Conservation (phyloP, 139 green algal species). For the Ulvella scutata region DNA sequence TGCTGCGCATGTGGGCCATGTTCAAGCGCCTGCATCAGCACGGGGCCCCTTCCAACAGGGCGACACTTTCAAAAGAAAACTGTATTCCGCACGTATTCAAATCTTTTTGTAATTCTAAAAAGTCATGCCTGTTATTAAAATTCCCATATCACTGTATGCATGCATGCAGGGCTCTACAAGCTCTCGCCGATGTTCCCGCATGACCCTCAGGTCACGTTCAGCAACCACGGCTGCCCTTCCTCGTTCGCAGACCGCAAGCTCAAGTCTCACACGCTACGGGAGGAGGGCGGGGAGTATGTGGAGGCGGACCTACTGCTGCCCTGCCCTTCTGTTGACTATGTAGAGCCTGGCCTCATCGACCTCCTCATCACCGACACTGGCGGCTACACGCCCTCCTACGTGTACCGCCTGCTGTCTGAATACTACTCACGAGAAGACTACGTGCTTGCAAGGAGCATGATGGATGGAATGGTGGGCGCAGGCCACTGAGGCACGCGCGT, state of each 20-base stretch:
- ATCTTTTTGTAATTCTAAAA: too few species aligned
- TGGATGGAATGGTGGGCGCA: neutral
- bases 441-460: constrained; percentile 11
- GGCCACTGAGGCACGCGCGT: neutral
- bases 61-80: too few species aligned
- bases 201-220: constrained; percentile 68
- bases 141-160: neutral
- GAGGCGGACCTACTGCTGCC: constrained; percentile 6
- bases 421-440: constrained; percentile 60
- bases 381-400: constrained; percentile 59
- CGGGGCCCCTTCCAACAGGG: too few species aligned
- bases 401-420: constrained; percentile 74
- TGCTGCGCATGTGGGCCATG: too few species aligned
- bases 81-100: too few species aligned
- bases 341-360: constrained; percentile 78
- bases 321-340: constrained; percentile 60
- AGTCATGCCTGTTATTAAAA: too few species aligned
- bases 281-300: neutral
- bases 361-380: constrained; percentile 86
- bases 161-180: constrained; percentile 71
- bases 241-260: constrained; percentile 10
- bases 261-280: neutral
- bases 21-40: too few species aligned
- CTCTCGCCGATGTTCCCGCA: constrained; percentile 84
- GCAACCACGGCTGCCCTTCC: constrained; percentile 33